These are phyloP conservation scores for Collybiopsis luxurians DNA, from an alignment of 768 basidiomycete species.

Conservation along the genomic window DNA sequence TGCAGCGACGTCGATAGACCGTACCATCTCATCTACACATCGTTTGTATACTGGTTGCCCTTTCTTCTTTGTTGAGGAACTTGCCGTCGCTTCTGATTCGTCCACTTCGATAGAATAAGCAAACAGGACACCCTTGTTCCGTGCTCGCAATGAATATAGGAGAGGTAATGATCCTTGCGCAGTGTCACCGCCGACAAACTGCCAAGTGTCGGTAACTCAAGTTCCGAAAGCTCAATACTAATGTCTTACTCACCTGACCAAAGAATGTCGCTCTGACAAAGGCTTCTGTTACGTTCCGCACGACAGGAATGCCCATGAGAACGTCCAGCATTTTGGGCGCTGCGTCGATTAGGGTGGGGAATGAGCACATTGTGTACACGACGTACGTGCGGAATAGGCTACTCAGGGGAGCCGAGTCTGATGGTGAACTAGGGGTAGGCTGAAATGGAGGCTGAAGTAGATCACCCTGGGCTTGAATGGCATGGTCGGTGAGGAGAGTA, in stretches of 20 bases:
- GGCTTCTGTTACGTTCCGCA: slow-evolving; percentile 62
- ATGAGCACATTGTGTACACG: slow-evolving; percentile 79
- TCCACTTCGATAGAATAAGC: slow-evolving; percentile 88
- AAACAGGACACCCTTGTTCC: slow-evolving; percentile 75
- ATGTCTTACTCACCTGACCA: slow-evolving; percentile 53
- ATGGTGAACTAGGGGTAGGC: too few relatives aligned
- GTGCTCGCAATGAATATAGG: slow-evolving; percentile 56
- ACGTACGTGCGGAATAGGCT: slow-evolving; percentile 68
- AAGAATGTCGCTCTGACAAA: slow-evolving; percentile 84
- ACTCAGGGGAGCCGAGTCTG: slow-evolving; percentile 19
- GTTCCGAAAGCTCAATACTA: background rate
- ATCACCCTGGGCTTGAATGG: background rate
- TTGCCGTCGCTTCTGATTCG: slow-evolving; percentile 44
- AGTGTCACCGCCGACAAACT: slow-evolving; percentile 92
- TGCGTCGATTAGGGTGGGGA: slow-evolving; percentile 72
- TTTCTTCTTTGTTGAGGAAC: slow-evolving; percentile 17
- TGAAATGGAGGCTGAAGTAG: background rate
- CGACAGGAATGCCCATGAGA: slow-evolving; percentile 50
- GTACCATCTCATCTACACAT: slow-evolving; percentile 73
- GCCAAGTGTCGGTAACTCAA: background rate
- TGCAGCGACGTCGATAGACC: slow-evolving; percentile 74
- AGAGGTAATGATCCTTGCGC: slow-evolving; percentile 66
- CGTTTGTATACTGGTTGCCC: slow-evolving; percentile 47
- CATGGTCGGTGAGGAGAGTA: background rate
- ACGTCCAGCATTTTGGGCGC: slow-evolving; percentile 63